Percentiles rank a stretch among this genome's conserved stretches.
Conservation (phyloP, 2,329 filamentous ascomycete species). For the Fusarium verrucosum region DNA sequence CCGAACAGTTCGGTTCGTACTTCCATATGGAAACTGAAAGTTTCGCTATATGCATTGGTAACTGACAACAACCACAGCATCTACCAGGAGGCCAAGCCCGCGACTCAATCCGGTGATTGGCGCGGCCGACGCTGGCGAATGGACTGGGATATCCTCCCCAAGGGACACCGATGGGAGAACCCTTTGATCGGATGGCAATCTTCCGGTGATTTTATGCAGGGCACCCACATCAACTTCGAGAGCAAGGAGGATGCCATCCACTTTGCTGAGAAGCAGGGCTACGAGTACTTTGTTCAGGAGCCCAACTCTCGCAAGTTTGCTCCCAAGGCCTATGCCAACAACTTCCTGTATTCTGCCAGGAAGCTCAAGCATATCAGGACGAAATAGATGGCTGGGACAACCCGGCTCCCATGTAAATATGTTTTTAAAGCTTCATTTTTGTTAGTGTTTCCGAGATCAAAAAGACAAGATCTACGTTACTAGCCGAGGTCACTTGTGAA, state of each 20-base stretch:
- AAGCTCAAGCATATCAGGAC: conserved; percentile 89
- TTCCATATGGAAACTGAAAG: neutral
- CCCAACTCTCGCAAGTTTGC: conserved; percentile 86
- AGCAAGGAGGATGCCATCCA: conserved; percentile 92
- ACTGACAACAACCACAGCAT: conserved; percentile 68
- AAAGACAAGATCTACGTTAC: neutral
- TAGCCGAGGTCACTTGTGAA: neutral
- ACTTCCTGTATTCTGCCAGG: conserved; percentile 85
- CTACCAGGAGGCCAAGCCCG: conserved; percentile 90
- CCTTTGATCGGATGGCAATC: conserved; percentile 99
- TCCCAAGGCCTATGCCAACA: conserved; percentile 94
- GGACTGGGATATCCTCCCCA: conserved; percentile 95
- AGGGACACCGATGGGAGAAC: conserved; percentile 98
- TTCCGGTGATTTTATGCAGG: conserved; percentile 93
- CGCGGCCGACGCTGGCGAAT: conserved; percentile 88
- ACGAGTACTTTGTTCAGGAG: conserved; percentile 99
- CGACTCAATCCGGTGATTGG: conserved; percentile 93
- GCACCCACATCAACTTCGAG: conserved; percentile 89
- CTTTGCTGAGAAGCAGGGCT: conserved; percentile 98
- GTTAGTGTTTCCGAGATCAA: conserved; percentile 1
- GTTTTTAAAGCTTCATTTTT: conserved; percentile 33
- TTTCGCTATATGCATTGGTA: neutral
- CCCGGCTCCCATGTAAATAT: conserved; percentile 45
- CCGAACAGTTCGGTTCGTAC: conserved; percentile 84
- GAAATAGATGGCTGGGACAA: conserved; percentile 64